Conservation (phyloP, 768 basidiomycete genomes). For the Mycena galopus region DNA sequence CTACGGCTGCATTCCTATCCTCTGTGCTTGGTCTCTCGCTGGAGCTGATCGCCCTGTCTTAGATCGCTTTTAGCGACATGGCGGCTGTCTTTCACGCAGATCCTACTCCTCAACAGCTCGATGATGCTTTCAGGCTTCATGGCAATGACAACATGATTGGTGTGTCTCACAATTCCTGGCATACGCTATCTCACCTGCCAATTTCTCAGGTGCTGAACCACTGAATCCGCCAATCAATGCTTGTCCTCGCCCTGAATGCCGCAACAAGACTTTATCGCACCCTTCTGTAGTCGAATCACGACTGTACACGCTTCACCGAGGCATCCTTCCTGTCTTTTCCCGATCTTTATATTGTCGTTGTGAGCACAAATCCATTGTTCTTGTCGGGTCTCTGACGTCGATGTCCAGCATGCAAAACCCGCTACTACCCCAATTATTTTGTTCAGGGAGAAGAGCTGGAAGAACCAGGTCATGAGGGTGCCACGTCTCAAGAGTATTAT, state of each 20-base stretch:
- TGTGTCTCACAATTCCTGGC: neutral
- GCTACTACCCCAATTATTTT: constrained; percentile 13
- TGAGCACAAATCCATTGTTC: neutral
- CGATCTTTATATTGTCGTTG: constrained; percentile 8
- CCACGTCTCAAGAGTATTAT: too few relatives aligned
- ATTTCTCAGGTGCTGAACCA: neutral
- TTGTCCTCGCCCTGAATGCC: neutral
- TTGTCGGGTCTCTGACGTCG: too few relatives aligned
- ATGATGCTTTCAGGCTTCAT: constrained; percentile 13
- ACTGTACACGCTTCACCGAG: constrained; percentile 10
- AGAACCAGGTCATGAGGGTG: neutral
- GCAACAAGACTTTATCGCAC: neutral
- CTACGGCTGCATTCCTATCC: neutral
- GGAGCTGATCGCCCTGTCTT: neutral
- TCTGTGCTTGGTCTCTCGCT: neutral
- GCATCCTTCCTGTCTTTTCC: constrained; percentile 7
- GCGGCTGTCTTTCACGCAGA: neutral
- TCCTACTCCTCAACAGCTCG: neutral
- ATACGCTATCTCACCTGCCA: neutral
- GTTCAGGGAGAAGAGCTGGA: neutral
- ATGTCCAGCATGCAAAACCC: neutral
- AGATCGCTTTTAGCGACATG: constrained; percentile 13
- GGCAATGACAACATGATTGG: neutral
- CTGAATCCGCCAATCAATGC: neutral
- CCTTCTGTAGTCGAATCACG: neutral